Conservation (phyloP, 257 asterid species). For the Anisodus acutangulus region DNA sequence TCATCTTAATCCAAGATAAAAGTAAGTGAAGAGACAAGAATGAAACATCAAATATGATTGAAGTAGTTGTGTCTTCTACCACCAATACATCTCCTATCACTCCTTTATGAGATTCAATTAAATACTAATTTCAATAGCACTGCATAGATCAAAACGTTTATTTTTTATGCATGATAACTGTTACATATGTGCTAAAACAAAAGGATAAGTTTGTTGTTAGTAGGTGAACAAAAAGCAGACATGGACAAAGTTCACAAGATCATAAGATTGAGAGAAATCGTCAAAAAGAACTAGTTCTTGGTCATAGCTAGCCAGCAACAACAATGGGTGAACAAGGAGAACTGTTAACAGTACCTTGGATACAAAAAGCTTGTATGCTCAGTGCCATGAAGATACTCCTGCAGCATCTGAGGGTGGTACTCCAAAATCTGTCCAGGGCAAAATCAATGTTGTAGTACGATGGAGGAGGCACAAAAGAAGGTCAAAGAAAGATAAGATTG, state of each 20-base stretch:
- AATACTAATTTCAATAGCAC: neutral
- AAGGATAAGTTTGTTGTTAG: neutral
- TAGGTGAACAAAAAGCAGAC: neutral
- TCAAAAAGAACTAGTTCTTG: neutral
- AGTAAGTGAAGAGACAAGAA: neutral
- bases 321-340: neutral
- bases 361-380: conserved; percentile 93
- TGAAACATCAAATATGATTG: neutral
- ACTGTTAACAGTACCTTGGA: conserved; percentile 74
- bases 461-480: neutral
- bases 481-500: conserved; percentile 32
- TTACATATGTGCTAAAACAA: neutral
- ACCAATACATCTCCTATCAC: neutral
- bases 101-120: neutral
- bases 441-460: neutral
- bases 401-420: conserved; percentile 99
- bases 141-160: neutral
- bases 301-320: neutral
- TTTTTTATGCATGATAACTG: neutral
- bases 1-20: neutral
- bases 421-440: conserved; percentile 79
- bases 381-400: conserved; percentile 87
- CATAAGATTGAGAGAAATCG: neutral
- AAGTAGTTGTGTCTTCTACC: neutral
- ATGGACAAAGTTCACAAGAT: neutral